Evolutionary conservation across 495 filamentous ascomycete species (phyloP).

Genomic region (Astrothelium macrocarpum): DNA sequence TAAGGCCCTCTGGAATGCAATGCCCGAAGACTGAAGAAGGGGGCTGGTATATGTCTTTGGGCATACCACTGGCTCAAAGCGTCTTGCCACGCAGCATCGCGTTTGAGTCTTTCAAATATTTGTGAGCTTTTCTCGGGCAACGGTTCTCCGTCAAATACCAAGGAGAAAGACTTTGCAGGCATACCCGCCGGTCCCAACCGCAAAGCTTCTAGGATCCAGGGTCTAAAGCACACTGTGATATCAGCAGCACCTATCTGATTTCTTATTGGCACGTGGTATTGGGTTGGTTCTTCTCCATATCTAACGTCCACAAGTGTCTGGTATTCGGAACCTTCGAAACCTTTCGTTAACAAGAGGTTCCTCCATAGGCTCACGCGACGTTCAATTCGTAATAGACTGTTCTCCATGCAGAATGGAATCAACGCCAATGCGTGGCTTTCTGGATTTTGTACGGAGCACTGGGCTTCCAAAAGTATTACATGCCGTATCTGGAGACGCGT

Average conservation of each 20-base stretch:
- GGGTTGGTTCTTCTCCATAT: not conserved
- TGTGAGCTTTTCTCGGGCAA: not conserved
- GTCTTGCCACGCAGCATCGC: not conserved
- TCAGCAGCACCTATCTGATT: not conserved
- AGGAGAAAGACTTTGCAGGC: not conserved
- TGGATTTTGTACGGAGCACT: not conserved
- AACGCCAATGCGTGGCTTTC: not conserved
- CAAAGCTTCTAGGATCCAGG: not conserved
- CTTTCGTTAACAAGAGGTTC: not conserved
- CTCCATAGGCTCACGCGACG: not conserved
- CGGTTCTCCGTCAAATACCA: not conserved
- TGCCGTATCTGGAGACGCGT: not conserved
- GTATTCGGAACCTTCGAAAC: no score
- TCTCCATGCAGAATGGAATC: not conserved
- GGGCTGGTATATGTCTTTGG: not conserved
- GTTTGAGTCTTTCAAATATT: not conserved
- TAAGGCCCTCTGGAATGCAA: not conserved
- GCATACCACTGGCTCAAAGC: not conserved
- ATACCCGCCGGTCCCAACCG: not conserved
- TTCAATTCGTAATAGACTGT: not conserved
- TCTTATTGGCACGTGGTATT: no score
- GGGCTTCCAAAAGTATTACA: not conserved
- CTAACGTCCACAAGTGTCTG: not conserved
- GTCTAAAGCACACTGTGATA: not conserved
- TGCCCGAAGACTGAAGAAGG: not conserved